Evolutionary conservation across 1,284 basidiomycete species (phyloP), one percentile per base, ranked within the genome.

Genomic region (Melampsora larici-populina): DNA sequence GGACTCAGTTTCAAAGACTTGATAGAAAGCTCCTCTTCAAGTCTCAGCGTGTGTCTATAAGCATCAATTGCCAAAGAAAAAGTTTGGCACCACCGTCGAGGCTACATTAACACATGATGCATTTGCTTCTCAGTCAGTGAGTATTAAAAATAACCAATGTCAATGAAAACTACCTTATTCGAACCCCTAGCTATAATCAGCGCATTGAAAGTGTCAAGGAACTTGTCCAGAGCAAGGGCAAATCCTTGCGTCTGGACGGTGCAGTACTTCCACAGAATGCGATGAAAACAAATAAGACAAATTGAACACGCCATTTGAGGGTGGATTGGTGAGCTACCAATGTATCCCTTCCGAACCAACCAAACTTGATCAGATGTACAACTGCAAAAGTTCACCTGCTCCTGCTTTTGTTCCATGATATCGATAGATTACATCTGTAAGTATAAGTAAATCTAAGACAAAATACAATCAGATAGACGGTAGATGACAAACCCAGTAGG

Each of bases 1-100:
- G 68, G 46, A 2, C 11, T 36, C 68, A 70, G 7, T 18, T 31
- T 36, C 68, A 70, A 55, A 6, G 58, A 18, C n/a, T 70, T n/a
- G 15, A 6, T n/a, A 5, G 26, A 48, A 24, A 70, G 58, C 1
- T 26, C 8, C 21, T 69, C 9, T 51, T 70, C 49, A 5, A 21
- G 24, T 18, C 18, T 26, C n/a, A 70, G 9, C 46, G 49, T 69
- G 29, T 69, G 7, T 9, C 67, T 15, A n/a, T 31, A 70, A n/a
- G 48, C 48, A 51, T 70, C 68, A 55, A 70, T 36, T 1, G 48
- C 48, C 9, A 33, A 58, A 58, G 49, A 17, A 21, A 70, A 36
- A 1, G 48, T 18, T 31, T 18, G 51, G 17, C 68, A 17, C 68
- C 68, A 70, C 5, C 55, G 9, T 21, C 43, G 24, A 51, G 67